A percentile compares a stretch with the other conserved stretches of the same genome.
phyloP scores from a whole-genome alignment of 2,329 filamentous ascomycete species.

The Aureobasidium sp. region DNA sequence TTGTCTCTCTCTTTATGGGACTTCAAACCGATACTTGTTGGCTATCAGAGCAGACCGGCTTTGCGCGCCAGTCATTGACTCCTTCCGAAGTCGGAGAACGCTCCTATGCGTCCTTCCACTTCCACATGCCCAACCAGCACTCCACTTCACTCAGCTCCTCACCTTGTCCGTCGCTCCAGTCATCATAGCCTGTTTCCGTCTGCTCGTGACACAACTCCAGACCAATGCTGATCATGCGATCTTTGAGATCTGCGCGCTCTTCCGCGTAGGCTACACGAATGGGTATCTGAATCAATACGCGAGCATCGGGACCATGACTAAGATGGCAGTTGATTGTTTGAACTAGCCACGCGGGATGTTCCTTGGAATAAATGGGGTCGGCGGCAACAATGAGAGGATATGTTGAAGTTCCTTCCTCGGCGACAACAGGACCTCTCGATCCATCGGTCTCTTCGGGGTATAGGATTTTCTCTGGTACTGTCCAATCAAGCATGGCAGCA shows the following conservation, averaged over 20 bases:
- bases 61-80: background rate
- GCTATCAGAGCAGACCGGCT: background rate
- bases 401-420: constrained; percentile 16
- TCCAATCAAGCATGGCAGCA: constrained; percentile 69
- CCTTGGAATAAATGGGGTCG: constrained; percentile 79
- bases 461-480: constrained; percentile 41
- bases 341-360: constrained; percentile 69
- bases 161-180: constrained; percentile 57
- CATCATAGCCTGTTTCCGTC: constrained; percentile 60
- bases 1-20: background rate
- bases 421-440: background rate
- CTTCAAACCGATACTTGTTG: background rate
- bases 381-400: constrained; percentile 67
- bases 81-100: background rate
- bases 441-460: background rate
- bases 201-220: constrained; percentile 53
- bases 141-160: constrained; percentile 42
- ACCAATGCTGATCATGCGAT: constrained; percentile 51
- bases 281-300: constrained; percentile 74
- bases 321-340: constrained; percentile 65
- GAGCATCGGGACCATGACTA: constrained; percentile 47
- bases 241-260: constrained; percentile 58
- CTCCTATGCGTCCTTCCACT: constrained; percentile 23
- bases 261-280: constrained; percentile 62
- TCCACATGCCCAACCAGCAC: constrained; percentile 65